These are phyloP conservation scores for Erythrobasidium yunnanense DNA, from an alignment of 768 basidiomycete species.

Conservation along the genomic window DNA sequence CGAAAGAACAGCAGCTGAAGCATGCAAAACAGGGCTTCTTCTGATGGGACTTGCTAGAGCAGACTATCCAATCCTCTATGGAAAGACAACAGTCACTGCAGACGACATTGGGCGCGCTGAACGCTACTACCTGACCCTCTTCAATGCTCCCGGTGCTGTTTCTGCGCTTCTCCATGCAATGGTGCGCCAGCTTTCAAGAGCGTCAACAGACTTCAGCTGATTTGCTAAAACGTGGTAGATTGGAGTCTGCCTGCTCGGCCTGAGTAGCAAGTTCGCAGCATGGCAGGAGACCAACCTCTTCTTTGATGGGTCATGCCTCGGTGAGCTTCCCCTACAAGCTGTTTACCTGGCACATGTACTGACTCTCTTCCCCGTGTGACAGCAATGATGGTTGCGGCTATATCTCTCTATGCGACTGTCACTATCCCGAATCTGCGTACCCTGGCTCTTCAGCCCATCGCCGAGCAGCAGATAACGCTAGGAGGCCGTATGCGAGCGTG, in stretches of 20 bases:
- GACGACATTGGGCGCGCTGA: slow-evolving; percentile 16
- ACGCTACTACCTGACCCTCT: slow-evolving; percentile 24
- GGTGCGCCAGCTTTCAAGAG: not conserved
- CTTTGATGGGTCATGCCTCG: slow-evolving; percentile 18
- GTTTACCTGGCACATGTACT: not conserved
- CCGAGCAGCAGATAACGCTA: not conserved
- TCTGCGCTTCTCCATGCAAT: slow-evolving; percentile 21
- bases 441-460: slow-evolving; percentile 9
- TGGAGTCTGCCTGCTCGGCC: slow-evolving; percentile 19
- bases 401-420: slow-evolving; percentile 6
- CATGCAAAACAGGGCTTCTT: not conserved
- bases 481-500: slow-evolving; percentile 5
- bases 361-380: not conserved
- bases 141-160: slow-evolving; percentile 14
- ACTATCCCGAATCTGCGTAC: slow-evolving; percentile 16
- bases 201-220: not conserved
- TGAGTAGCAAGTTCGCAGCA: slow-evolving; percentile 9
- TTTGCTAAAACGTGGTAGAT: not conserved
- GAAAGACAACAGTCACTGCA: not conserved
- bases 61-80: slow-evolving; percentile 20
- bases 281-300: slow-evolving; percentile 24
- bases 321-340: not conserved
- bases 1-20: not conserved
- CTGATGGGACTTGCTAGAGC: slow-evolving; percentile 9
- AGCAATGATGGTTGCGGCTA: slow-evolving; percentile 5